Evolutionary conservation across 257 asterid genomes (phyloP).

Genomic region (Przewalskia tangutica): DNA sequence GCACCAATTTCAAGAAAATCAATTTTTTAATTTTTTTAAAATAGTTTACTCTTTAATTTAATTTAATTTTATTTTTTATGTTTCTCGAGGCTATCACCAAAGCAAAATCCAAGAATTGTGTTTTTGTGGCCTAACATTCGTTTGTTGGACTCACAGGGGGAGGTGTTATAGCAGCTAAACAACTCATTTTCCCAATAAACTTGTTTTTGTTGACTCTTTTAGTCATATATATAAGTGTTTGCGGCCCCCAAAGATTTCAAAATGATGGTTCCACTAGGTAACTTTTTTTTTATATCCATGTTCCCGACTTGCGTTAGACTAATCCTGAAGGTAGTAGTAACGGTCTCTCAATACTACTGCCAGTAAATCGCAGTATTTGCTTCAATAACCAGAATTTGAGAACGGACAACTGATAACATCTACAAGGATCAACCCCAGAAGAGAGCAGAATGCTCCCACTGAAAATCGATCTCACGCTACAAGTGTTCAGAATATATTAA

Average conservation of each 20-base stretch:
- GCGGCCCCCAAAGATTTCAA: background rate
- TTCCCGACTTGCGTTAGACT: no score
- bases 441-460: no score
- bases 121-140: constrained; percentile 26
- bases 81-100: constrained; percentile 32
- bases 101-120: constrained; percentile 9
- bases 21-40: background rate
- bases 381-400: no score
- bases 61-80: background rate
- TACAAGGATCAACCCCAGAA: no score
- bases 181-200: constrained; percentile 8
- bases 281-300: background rate
- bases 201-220: constrained; percentile 16
- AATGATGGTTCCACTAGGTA: background rate
- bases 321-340: no score
- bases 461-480: no score
- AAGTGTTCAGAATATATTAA: no score
- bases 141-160: constrained; percentile 14
- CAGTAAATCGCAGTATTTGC: no score
- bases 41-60: no score
- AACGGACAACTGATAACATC: no score
- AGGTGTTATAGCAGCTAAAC: constrained; percentile 10
- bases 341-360: no score
- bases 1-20: constrained; percentile 31
- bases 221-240: background rate